These are phyloP conservation scores for California macrophylla DNA, from an alignment of 441 rosid species.

Conservation along the genomic window DNA sequence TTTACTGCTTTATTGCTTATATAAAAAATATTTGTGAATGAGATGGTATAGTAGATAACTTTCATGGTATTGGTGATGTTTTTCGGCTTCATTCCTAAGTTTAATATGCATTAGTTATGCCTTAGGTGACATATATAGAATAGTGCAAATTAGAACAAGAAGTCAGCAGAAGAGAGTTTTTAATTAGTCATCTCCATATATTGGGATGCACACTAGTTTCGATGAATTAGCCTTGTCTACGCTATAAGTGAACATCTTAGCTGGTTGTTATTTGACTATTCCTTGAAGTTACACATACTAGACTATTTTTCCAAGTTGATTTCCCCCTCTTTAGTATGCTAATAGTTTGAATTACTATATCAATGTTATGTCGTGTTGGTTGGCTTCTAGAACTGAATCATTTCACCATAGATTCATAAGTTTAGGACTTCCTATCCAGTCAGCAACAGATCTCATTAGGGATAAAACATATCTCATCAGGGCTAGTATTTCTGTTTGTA, in stretches of 20 bases:
- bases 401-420: background rate
- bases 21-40: too few relatives aligned
- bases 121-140: too few relatives aligned
- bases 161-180: background rate
- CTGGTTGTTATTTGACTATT: background rate
- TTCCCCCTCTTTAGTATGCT: background rate
- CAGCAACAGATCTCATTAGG: background rate
- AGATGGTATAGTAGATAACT: too few relatives aligned
- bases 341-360: background rate
- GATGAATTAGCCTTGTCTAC: background rate
- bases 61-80: too few relatives aligned
- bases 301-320: background rate
- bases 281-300: too few relatives aligned
- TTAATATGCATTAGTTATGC: too few relatives aligned
- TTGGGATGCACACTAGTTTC: background rate
- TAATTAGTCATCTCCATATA: background rate
- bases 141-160: background rate
- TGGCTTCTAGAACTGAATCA: background rate
- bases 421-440: background rate
- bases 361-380: background rate
- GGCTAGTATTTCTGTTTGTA: background rate
- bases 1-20: too few relatives aligned
- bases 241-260: background rate
- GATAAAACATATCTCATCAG: background rate
- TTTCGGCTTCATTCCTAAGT: too few relatives aligned